These are phyloP conservation scores for Trichosanthes cucumerina DNA, from an alignment of 306 rosid species.

Conservation along the genomic window DNA sequence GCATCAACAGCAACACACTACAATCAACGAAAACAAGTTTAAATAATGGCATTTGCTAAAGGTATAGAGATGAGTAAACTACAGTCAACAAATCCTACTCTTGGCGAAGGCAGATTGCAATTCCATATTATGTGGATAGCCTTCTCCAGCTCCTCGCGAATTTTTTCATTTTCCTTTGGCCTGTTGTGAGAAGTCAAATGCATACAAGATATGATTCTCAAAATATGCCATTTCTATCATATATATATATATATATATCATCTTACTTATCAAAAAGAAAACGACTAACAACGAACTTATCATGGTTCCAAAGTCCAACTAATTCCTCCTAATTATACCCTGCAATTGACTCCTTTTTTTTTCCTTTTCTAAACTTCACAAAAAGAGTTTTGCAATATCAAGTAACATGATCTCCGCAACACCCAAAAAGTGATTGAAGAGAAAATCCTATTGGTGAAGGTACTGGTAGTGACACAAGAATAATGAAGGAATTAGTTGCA, in stretches of 20 bases:
- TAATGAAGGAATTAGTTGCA: too few relatives aligned
- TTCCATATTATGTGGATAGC: slow-evolving; percentile 90
- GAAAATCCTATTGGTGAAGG: neutral
- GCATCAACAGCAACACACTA: slow-evolving; percentile 91
- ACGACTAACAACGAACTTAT: neutral
- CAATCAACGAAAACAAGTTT: neutral
- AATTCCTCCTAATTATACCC: neutral
- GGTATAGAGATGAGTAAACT: neutral
- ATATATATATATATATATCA: neutral
- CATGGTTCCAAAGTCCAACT: neutral
- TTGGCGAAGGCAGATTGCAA: slow-evolving; percentile 86
- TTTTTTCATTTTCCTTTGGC: slow-evolving; percentile 74
- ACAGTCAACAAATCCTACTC: slow-evolving; percentile 40
- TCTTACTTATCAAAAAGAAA: neutral
- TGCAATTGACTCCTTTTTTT: neutral
- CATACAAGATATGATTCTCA: neutral
- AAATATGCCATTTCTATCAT: neutral
- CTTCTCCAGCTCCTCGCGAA: slow-evolving; percentile 54
- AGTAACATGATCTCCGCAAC: neutral
- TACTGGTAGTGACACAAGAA: neutral
- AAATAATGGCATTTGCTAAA: neutral
- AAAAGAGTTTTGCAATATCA: neutral
- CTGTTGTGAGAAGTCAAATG: slow-evolving; percentile 29
- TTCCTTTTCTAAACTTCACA: neutral
- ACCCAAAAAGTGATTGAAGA: neutral